Evolutionary conservation across 495 filamentous ascomycete species (phyloP).

Genomic region (Penicillium ucsense): DNA sequence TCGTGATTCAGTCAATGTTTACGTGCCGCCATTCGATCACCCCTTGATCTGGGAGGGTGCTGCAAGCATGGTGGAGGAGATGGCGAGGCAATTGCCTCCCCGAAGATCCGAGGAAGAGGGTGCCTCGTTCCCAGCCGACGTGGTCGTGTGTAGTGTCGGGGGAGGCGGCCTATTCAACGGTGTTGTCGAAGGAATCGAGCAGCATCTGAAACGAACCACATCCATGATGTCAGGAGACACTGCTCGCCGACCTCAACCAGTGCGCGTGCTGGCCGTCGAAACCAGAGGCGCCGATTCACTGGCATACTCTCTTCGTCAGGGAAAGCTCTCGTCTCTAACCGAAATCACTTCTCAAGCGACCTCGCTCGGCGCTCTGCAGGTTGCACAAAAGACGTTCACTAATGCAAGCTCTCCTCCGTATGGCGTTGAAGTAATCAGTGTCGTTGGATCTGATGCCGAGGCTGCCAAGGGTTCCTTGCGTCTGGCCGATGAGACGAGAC

Average conservation of each 20-base stretch:
- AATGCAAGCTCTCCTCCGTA: slow-evolving; percentile 33
- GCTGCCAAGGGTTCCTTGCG: slow-evolving; percentile 62
- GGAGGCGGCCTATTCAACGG: slow-evolving; percentile 82
- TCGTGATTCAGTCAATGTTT: slow-evolving; percentile 44
- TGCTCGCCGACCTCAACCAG: not conserved
- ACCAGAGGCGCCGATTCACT: slow-evolving; percentile 68
- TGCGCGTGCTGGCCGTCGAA: slow-evolving; percentile 64
- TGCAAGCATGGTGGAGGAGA: slow-evolving; percentile 60
- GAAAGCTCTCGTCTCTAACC: slow-evolving; percentile 48
- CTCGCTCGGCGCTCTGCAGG: slow-evolving; percentile 60
- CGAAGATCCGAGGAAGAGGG: slow-evolving; percentile 6
- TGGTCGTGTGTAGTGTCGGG: slow-evolving; percentile 71
- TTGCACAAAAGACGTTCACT: slow-evolving; percentile 58
- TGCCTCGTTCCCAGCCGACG: slow-evolving; percentile 39
- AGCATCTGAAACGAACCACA: slow-evolving; percentile 15
- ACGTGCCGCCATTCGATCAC: slow-evolving; percentile 71
- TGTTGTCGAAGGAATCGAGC: slow-evolving; percentile 55
- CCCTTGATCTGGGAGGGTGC: slow-evolving; percentile 69
- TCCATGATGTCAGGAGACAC: not conserved
- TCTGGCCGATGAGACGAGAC: slow-evolving; percentile 65
- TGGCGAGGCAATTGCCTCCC: slow-evolving; percentile 44
- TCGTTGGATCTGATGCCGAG: slow-evolving; percentile 65
- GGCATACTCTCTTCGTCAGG: slow-evolving; percentile 43
- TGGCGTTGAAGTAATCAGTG: slow-evolving; percentile 43
- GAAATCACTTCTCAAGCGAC: slow-evolving; percentile 72